phyloP scores from a whole-genome alignment of 108 stramenopile species.

The Bacterosira constricta region DNA sequence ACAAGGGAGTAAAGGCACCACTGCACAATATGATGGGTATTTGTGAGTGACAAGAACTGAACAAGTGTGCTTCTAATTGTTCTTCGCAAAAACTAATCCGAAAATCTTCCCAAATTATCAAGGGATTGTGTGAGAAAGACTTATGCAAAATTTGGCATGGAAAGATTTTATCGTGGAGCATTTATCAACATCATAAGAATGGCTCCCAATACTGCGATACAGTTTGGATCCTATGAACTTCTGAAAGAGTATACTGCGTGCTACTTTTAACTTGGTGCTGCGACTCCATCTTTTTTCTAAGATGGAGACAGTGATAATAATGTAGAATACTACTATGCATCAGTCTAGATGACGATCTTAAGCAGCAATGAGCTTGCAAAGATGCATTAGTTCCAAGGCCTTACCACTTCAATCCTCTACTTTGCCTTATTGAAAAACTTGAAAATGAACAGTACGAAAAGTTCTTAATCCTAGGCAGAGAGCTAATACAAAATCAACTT shows the following conservation, averaged over 20 bases:
- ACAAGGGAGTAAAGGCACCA: constrained; percentile 85
- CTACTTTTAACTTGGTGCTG: constrained; percentile 23
- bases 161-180: constrained; percentile 79
- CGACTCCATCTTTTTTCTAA: too few relatives aligned
- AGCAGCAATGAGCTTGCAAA: too few relatives aligned
- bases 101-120: not conserved
- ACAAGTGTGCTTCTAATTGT: not conserved
- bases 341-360: too few relatives aligned
- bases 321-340: too few relatives aligned
- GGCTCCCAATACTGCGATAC: constrained; percentile 89
- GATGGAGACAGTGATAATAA: too few relatives aligned
- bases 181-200: constrained; percentile 82
- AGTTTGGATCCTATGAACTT: constrained; percentile 86
- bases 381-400: too few relatives aligned
- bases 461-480: too few relatives aligned
- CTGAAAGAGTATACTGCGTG: constrained; percentile 54
- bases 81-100: not conserved
- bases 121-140: constrained; percentile 78
- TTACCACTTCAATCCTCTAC: too few relatives aligned
- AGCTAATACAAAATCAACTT: too few relatives aligned
- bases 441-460: too few relatives aligned
- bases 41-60: constrained; percentile 36
- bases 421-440: too few relatives aligned
- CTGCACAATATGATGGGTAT: constrained; percentile 71
- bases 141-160: constrained; percentile 65